Conservation (phyloP, 2,329 filamentous ascomycete genomes). For the Arthroderma sp. region DNA sequence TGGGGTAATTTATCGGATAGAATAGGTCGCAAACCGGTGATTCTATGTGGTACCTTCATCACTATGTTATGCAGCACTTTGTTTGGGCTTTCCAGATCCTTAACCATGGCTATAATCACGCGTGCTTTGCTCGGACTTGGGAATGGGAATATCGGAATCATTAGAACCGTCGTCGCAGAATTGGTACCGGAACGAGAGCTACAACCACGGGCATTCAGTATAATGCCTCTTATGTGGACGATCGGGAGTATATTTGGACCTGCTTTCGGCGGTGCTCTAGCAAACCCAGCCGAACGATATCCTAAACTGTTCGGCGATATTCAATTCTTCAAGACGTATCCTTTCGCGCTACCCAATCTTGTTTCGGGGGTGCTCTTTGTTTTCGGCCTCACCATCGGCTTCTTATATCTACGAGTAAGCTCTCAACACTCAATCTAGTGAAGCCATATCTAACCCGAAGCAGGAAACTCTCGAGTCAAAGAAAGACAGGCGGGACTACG, state of each 20-base stretch:
- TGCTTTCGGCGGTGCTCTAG: constrained; percentile 73
- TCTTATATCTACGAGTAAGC: constrained; percentile 59
- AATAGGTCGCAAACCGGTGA: constrained; percentile 69
- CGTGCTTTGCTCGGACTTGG: constrained; percentile 68
- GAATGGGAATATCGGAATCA: constrained; percentile 90
- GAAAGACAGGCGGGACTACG: constrained; percentile 57
- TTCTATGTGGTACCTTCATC: constrained; percentile 57
- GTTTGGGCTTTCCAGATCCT: constrained; percentile 69
- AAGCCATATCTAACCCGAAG: constrained; percentile 1
- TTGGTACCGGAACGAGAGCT: constrained; percentile 77
- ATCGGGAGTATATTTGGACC: constrained; percentile 81
- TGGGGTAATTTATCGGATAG: constrained; percentile 68
- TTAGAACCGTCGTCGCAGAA: constrained; percentile 83
- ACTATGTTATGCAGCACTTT: constrained; percentile 71
- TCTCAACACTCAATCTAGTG: neutral
- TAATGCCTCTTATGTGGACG: constrained; percentile 88
- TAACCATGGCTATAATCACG: constrained; percentile 66
- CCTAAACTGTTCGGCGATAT: constrained; percentile 56
- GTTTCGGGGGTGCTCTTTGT: constrained; percentile 64
- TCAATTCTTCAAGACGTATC: constrained; percentile 59
- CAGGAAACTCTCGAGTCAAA: constrained; percentile 69
- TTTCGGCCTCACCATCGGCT: constrained; percentile 57
- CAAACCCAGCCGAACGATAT: constrained; percentile 63
- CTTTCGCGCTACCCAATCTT: constrained; percentile 75
- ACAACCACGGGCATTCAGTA: constrained; percentile 75